Evolutionary conservation across 306 rosid species (phyloP).

Genomic region (Alnus glutinosa): DNA sequence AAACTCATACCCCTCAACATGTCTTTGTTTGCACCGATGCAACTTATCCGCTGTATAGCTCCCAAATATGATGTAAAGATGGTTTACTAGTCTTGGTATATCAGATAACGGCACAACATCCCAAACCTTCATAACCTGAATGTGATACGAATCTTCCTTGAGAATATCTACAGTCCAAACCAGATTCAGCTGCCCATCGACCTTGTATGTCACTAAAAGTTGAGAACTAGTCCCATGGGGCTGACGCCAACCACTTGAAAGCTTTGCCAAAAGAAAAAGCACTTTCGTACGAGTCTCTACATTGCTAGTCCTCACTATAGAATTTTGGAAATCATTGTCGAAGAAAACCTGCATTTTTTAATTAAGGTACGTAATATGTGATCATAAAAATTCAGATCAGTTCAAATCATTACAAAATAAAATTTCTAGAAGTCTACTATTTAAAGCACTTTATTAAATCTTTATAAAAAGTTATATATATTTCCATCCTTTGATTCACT

Average conservation of each 20-base stretch:
- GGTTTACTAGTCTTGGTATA: constrained; percentile 28
- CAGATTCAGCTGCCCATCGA: constrained; percentile 37
- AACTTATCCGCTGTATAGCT: constrained; percentile 35
- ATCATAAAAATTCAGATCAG: background rate
- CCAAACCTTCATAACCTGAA: constrained; percentile 51
- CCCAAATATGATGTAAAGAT: constrained; percentile 30
- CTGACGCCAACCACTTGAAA: constrained; percentile 54
- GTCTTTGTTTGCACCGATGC: constrained; percentile 36
- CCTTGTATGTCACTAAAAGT: constrained; percentile 39
- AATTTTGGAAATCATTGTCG: constrained; percentile 30
- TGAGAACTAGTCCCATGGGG: constrained; percentile 37
- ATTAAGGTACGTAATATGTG: background rate
- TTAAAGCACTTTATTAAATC: too few relatives aligned
- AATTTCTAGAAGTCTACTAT: background rate
- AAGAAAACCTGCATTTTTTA: constrained; percentile 34
- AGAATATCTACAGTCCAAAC: constrained; percentile 53
- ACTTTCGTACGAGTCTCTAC: constrained; percentile 32
- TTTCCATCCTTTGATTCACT: too few relatives aligned
- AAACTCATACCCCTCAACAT: constrained; percentile 36
- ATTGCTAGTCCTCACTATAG: constrained; percentile 34
- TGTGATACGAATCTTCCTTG: constrained; percentile 36
- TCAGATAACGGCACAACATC: constrained; percentile 41
- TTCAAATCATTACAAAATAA: background rate
- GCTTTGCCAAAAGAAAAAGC: constrained; percentile 39
- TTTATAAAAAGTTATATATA: too few relatives aligned